A percentile compares a stretch with the other conserved stretches of the same genome.
These are phyloP conservation scores for Nicotiana rustica DNA, from an alignment of 305 asterid genomes.

Conservation along the genomic window DNA sequence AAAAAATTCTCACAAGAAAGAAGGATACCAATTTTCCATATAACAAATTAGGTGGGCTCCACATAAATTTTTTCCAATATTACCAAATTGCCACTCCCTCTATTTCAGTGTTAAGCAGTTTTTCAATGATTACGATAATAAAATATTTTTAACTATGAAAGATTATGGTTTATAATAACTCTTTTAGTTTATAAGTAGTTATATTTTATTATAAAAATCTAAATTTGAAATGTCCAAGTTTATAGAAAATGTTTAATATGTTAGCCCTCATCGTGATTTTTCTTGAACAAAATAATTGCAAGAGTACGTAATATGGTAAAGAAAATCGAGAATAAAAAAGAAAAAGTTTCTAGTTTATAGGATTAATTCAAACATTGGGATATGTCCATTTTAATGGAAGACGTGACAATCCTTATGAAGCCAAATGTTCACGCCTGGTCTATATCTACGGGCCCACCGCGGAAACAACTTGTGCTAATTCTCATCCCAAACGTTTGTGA, in stretches of 20 bases:
- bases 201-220: background rate
- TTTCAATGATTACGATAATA: background rate
- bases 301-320: background rate
- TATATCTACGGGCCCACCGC: background rate
- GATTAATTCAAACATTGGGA: slow-evolving; percentile 5
- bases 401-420: background rate
- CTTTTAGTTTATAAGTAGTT: background rate
- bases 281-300: too few relatives aligned
- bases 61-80: background rate
- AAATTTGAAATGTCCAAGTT: background rate
- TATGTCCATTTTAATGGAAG: background rate
- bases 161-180: background rate
- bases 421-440: slow-evolving; percentile 11
- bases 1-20: background rate
- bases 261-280: background rate
- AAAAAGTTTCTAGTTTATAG: background rate
- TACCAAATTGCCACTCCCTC: background rate
- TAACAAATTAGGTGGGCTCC: background rate
- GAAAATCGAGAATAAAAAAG: background rate
- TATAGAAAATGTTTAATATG: background rate
- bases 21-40: background rate
- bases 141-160: background rate
- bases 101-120: background rate
- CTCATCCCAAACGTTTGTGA: background rate
- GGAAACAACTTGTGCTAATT: background rate